Evolutionary conservation across 2,329 filamentous ascomycete genomes (phyloP), one percentile per base, ranked within the genome.

Genomic region (Xylariales sp.): DNA sequence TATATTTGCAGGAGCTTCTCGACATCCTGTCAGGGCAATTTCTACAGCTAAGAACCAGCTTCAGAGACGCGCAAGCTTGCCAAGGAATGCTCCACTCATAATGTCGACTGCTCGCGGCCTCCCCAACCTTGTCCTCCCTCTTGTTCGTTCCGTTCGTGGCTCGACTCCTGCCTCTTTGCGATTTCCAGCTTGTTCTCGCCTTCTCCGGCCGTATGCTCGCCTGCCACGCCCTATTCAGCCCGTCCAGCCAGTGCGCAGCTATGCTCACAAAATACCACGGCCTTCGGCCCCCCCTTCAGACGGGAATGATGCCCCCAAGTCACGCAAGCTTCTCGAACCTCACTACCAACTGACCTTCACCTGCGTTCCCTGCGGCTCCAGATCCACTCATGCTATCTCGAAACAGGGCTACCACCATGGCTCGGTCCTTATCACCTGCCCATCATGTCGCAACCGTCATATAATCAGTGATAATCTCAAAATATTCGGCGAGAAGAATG

Each of bases 331-430:
- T 4, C 57, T 46, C 33, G 53, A 79, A 49, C 88, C 88, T 2
- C 79, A 86, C 40, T 98, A 97, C 65, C 76, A 88, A 50, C 74
- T 98, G 47, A 86, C 82, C 34, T 96, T 98, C 61, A 98, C 93
- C 49, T 98, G 93, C 74, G 82, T 85, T 42, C 88, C 87, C 21
- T 98, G 93, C 66, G 70, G 74, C 31, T 68, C 76, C 24, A 83
- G 90, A 41, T 94, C 88, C n/a, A 75, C 81, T 11, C 94, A 98
- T 65, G 76, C 76, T 35, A 72, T 98, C 52, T 88, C 88, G 20
- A 96, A 97, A 63, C 93, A 97, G 57, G 93, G 88, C 21, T 98
- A 98, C 59, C 90, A 97, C 63, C 74, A 83, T 46, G 93, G 93
- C 24, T 91, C 88, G 2, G 84, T 93, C 5, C 70, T 98, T 40